Evolutionary conservation across 345 rosid species (phyloP).

Genomic region (Psidium guajava): DNA sequence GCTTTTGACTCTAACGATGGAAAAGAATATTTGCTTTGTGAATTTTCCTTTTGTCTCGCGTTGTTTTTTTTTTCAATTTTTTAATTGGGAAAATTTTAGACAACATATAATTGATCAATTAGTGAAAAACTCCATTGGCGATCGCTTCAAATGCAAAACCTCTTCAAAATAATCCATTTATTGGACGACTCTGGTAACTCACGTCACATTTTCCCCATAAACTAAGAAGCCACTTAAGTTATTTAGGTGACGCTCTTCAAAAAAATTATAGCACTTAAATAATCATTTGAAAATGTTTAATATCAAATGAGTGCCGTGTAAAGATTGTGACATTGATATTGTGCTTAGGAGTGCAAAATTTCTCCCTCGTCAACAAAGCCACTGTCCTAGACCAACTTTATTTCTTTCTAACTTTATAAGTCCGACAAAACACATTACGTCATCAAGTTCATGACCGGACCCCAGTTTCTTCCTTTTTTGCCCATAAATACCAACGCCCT

Average conservation of each 20-base stretch:
- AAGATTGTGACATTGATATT: no score
- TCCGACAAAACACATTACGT: background rate
- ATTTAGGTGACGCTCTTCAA: no score
- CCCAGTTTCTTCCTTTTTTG: background rate
- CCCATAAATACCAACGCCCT: slow-evolving; percentile 52
- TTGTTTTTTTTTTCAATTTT: background rate
- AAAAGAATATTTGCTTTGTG: background rate
- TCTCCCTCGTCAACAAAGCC: background rate
- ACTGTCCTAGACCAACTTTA: background rate
- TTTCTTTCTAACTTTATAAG: background rate
- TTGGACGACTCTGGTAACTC: background rate
- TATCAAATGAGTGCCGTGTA: background rate
- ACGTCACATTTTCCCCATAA: background rate
- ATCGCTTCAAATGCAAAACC: background rate
- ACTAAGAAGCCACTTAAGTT: no score
- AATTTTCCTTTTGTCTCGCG: background rate
- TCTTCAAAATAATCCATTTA: background rate
- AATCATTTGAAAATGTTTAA: no score
- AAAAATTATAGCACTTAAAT: background rate
- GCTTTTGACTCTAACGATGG: background rate
- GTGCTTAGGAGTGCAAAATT: background rate
- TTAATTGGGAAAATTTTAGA: no score
- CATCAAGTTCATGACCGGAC: background rate
- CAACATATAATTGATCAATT: no score
- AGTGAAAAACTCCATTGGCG: no score